Percentiles rank a stretch among this genome's conserved stretches.
These are phyloP conservation scores for Scutellaria barbata DNA, from an alignment of 257 asterid species.

Conservation along the genomic window DNA sequence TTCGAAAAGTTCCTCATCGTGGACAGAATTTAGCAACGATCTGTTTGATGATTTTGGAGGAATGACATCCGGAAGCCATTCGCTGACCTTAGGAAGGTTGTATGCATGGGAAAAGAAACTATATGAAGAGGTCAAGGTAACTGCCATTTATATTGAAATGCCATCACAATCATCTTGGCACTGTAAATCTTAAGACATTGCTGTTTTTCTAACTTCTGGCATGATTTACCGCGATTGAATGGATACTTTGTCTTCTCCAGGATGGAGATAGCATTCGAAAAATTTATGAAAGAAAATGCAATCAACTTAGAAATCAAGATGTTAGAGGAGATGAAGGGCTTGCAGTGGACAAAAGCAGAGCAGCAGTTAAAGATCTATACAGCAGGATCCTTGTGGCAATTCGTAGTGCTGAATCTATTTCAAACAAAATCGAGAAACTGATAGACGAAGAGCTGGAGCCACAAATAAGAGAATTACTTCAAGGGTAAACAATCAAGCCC, in stretches of 20 bases:
- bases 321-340: constrained; percentile 73
- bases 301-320: constrained; percentile 70
- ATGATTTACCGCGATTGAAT: no score
- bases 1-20: constrained; percentile 70
- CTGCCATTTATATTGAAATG: neutral
- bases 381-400: constrained; percentile 89
- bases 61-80: constrained; percentile 91
- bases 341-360: constrained; percentile 72
- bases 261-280: constrained; percentile 79
- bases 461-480: constrained; percentile 81
- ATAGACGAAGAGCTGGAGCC: constrained; percentile 90
- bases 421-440: constrained; percentile 76
- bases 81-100: constrained; percentile 78
- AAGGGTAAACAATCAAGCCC: constrained; percentile 60
- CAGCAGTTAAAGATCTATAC: constrained; percentile 79
- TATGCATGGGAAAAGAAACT: constrained; percentile 99
- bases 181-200: neutral
- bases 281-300: constrained; percentile 76
- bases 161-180: neutral
- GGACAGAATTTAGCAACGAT: constrained; percentile 82
- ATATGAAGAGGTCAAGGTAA: constrained; percentile 87
- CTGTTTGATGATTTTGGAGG: constrained; percentile 83
- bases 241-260: constrained; percentile 35
- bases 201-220: neutral
- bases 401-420: constrained; percentile 89